Conservation (phyloP, 495 filamentous ascomycete genomes). For the Aspergillus avenaceus region DNA sequence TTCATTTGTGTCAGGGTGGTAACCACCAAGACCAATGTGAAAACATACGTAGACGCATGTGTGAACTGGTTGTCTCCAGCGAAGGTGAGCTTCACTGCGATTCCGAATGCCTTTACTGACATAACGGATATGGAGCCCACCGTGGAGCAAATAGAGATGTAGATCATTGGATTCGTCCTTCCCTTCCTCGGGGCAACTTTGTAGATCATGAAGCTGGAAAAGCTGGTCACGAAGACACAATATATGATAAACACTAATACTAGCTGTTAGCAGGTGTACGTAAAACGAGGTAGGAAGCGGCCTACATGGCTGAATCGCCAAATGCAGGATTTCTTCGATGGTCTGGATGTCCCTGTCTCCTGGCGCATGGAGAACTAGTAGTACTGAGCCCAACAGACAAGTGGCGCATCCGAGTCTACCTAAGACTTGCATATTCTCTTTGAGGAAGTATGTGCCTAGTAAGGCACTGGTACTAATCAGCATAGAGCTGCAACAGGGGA, state of each 20-base stretch:
- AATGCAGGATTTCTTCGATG: conserved; percentile 81
- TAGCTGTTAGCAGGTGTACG: background rate
- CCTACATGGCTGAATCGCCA: conserved; percentile 85
- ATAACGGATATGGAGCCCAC: conserved; percentile 97
- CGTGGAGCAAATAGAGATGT: conserved; percentile 93
- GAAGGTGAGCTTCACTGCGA: conserved; percentile 90
- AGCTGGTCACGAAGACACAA: conserved; percentile 67
- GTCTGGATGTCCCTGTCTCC: conserved; percentile 84
- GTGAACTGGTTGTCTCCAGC: conserved; percentile 89
- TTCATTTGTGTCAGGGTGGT: conserved; percentile 99
- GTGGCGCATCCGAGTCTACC: conserved; percentile 94
- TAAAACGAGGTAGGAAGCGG: background rate
- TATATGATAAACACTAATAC: conserved; percentile 79
- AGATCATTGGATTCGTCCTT: conserved; percentile 91
- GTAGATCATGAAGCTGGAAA: conserved; percentile 94
- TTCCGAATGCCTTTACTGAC: conserved; percentile 97
- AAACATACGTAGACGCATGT: conserved; percentile 93
- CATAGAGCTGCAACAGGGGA: background rate
- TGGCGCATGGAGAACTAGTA: conserved; percentile 95
- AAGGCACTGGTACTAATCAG: conserved; percentile 57
- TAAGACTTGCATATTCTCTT: conserved; percentile 80
- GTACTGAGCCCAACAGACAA: conserved; percentile 91
- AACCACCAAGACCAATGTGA: conserved; percentile 83
- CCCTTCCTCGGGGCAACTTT: conserved; percentile 81
- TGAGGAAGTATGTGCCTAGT: conserved; percentile 87